Conservation (phyloP, 768 basidiomycete genomes). For the Xerocomellus intermedius region DNA sequence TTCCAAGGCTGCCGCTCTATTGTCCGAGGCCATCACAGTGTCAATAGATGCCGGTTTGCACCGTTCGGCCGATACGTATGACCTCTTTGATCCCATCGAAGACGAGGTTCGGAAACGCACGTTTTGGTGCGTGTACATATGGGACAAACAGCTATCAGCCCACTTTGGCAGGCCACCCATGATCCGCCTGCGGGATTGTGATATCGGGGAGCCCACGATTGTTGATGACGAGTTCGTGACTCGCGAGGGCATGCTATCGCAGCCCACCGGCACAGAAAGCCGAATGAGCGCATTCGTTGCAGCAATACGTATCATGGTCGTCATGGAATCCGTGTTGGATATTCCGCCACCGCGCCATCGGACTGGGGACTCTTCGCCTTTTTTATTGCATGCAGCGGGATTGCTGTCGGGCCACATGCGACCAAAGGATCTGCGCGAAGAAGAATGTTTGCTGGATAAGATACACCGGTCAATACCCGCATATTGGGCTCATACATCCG, state of each 20-base stretch:
- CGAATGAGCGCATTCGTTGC: conserved; percentile 81
- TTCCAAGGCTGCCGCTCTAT: conserved; percentile 80
- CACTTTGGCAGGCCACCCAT: conserved; percentile 89
- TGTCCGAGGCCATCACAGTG: conserved; percentile 85
- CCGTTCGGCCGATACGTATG: conserved; percentile 80
- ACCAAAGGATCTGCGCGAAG: conserved; percentile 69
- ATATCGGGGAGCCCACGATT: conserved; percentile 81
- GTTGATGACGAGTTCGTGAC: conserved; percentile 91
- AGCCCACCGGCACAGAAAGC: conserved; percentile 70
- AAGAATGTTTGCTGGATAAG: conserved; percentile 79
- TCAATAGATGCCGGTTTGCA: conserved; percentile 89
- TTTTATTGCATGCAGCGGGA: conserved; percentile 68
- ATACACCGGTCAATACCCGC: conserved; percentile 68
- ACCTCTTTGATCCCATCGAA: conserved; percentile 86
- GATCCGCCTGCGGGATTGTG: conserved; percentile 85
- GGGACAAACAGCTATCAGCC: conserved; percentile 91
- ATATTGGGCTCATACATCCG: conserved; percentile 78
- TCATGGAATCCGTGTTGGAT: conserved; percentile 86
- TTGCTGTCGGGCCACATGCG: conserved; percentile 62
- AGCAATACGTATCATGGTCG: conserved; percentile 75
- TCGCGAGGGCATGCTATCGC: conserved; percentile 60
- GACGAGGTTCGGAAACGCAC: conserved; percentile 91
- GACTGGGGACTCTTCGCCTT: conserved; percentile 66
- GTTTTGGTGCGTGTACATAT: conserved; percentile 95
- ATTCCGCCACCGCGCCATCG: conserved; percentile 64